These are phyloP conservation scores for Sporothrix protearum DNA, from an alignment of 2,329 filamentous ascomycete species.

Conservation along the genomic window DNA sequence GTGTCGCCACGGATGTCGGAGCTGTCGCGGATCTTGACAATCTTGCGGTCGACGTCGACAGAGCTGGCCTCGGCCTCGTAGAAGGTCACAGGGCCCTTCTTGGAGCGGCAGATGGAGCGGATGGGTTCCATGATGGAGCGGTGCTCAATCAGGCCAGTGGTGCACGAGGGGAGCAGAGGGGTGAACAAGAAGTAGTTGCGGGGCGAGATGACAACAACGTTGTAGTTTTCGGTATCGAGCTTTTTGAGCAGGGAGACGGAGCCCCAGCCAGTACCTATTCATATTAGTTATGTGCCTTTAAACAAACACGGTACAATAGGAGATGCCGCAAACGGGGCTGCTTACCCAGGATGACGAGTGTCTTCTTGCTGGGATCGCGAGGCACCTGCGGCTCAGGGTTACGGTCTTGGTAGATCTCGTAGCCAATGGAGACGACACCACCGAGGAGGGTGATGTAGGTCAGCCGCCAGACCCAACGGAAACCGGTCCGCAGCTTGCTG, in stretches of 20 bases:
- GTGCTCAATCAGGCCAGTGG: constrained; percentile 95
- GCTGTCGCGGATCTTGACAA: constrained; percentile 85
- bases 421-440: constrained; percentile 67
- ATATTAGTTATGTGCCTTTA: constrained; percentile 17
- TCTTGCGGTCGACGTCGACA: constrained; percentile 86
- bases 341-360: constrained; percentile 86
- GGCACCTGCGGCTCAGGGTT: constrained; percentile 75
- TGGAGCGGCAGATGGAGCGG: constrained; percentile 90
- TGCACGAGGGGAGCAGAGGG: constrained; percentile 92
- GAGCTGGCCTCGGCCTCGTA: constrained; percentile 97
- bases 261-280: constrained; percentile 85
- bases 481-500: constrained; percentile 57
- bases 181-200: constrained; percentile 99
- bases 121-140: constrained; percentile 99
- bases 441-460: constrained; percentile 72
- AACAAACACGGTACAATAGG: constrained; percentile 29
- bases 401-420: constrained; percentile 77
- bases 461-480: constrained; percentile 80
- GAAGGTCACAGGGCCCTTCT: constrained; percentile 89
- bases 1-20: constrained; percentile 86
- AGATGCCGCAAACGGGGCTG: not conserved
- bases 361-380: constrained; percentile 90
- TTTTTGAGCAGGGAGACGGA: constrained; percentile 96
- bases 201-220: constrained; percentile 94
- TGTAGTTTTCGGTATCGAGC: constrained; percentile 98